These are phyloP conservation scores for Phaeotremella fagi DNA, from an alignment of 768 basidiomycete species.

Conservation along the genomic window DNA sequence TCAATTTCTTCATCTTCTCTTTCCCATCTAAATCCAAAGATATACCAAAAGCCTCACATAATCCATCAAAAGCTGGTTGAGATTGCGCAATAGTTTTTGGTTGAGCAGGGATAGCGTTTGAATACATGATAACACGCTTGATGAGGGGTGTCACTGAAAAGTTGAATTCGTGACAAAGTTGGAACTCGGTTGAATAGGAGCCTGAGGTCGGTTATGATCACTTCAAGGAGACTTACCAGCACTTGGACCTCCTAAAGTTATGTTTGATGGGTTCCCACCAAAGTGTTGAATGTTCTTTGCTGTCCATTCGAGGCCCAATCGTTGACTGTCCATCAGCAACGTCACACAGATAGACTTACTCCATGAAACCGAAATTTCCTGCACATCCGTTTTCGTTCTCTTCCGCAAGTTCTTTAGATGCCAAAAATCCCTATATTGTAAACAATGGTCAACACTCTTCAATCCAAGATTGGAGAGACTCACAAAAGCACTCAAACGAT, in stretches of 20 bases:
- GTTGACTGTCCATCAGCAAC: constrained; percentile 1
- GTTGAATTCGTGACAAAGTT: background rate
- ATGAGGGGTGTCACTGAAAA: background rate
- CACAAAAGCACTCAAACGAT: constrained; percentile 10
- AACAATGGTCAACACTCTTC: background rate
- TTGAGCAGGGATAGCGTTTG: constrained; percentile 12
- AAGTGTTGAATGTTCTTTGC: constrained; percentile 8
- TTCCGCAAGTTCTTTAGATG: constrained; percentile 9
- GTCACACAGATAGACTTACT: background rate
- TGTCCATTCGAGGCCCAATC: constrained; percentile 14
- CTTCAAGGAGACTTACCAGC: constrained; percentile 8
- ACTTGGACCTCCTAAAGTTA: constrained; percentile 14
- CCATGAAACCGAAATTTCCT: constrained; percentile 17
- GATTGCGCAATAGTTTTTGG: constrained; percentile 16
- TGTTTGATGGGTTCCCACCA: constrained; percentile 11
- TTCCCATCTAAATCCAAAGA: constrained; percentile 2
- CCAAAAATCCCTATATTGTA: constrained; percentile 5
- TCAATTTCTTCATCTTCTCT: constrained; percentile 6
- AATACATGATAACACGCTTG: background rate
- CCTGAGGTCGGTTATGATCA: constrained; percentile 1
- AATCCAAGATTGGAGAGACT: too few species aligned
- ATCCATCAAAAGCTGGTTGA: constrained; percentile 10
- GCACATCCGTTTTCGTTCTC: constrained; percentile 15
- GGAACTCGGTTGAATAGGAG: constrained; percentile 7
- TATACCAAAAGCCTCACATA: constrained; percentile 8